phyloP scores from a whole-genome alignment of 176 grass and related monocot genomes.

The Cocos nucifera region DNA sequence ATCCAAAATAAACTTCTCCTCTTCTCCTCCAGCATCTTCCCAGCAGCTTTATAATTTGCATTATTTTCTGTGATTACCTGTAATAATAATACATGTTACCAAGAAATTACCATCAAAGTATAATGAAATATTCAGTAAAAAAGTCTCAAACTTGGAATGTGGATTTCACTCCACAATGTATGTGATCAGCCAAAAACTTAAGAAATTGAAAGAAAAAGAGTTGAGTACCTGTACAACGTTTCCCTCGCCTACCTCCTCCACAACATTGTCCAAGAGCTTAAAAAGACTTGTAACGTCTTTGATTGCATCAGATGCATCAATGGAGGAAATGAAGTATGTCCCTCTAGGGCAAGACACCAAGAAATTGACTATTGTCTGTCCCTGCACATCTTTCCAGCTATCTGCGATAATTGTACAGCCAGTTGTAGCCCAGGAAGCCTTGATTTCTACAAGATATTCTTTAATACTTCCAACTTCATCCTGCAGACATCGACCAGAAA shows the following conservation, averaged over 20 bases:
- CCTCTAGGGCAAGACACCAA: conserved; percentile 26
- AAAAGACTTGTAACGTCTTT: conserved; percentile 21
- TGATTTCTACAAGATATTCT: conserved; percentile 17
- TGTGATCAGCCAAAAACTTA: too few species aligned
- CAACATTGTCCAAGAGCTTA: conserved; percentile 22
- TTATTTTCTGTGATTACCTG: conserved; percentile 29
- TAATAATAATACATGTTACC: neutral
- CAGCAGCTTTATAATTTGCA: conserved; percentile 21
- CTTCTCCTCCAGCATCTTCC: conserved; percentile 32
- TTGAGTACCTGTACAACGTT: conserved; percentile 24
- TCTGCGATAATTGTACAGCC: conserved; percentile 27
- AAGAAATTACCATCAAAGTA: too few species aligned
- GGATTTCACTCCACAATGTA: too few species aligned
- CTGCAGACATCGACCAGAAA: conserved; percentile 15
- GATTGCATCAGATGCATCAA: conserved; percentile 15
- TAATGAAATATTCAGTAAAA: neutral
- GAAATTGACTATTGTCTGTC: conserved; percentile 24
- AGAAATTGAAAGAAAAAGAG: neutral
- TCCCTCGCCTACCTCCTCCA: conserved; percentile 22
- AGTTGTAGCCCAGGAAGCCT: conserved; percentile 27
- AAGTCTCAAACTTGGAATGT: neutral
- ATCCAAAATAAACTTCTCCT: conserved; percentile 26
- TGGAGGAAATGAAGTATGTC: conserved; percentile 19
- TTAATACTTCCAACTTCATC: conserved; percentile 21
- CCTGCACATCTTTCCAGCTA: conserved; percentile 25